These are phyloP conservation scores for Paecilomyces sp. DNA, from an alignment of 2,329 filamentous ascomycete genomes.

Conservation along the genomic window DNA sequence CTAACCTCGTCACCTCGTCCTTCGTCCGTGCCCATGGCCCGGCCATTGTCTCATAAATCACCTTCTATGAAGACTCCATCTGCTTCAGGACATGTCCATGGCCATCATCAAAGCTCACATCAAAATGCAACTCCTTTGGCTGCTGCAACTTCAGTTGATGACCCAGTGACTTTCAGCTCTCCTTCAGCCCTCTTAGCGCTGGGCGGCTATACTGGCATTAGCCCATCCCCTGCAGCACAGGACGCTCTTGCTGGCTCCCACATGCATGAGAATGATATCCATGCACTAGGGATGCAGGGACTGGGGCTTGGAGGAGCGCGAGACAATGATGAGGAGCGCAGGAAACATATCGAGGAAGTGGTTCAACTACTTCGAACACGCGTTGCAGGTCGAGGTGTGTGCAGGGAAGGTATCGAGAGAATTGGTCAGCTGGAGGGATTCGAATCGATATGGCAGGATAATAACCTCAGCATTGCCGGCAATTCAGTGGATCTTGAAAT, in stretches of 20 bases:
- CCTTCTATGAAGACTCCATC: slow-evolving; percentile 39
- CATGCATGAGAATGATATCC: slow-evolving; percentile 33
- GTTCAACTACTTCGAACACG: slow-evolving; percentile 32
- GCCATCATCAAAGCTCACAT: slow-evolving; percentile 31
- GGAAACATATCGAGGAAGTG: slow-evolving; percentile 34
- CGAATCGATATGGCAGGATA: slow-evolving; percentile 41
- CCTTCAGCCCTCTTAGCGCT: slow-evolving; percentile 39
- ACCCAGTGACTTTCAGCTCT: slow-evolving; percentile 37
- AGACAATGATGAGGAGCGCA: slow-evolving; percentile 36
- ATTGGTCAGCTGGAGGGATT: slow-evolving; percentile 37
- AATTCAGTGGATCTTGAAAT: slow-evolving; percentile 42
- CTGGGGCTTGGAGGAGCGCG: slow-evolving; percentile 28
- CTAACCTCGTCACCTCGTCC: slow-evolving; percentile 38
- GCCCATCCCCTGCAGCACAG: slow-evolving; percentile 31
- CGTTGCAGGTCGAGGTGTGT: slow-evolving; percentile 36
- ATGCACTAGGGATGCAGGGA: slow-evolving; percentile 30
- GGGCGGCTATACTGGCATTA: slow-evolving; percentile 35
- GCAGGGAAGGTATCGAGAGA: slow-evolving; percentile 36
- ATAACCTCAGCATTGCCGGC: slow-evolving; percentile 39
- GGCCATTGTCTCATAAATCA: slow-evolving; percentile 37
- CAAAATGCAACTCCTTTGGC: slow-evolving; percentile 39
- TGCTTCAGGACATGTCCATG: slow-evolving; percentile 27
- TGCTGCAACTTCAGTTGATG: slow-evolving; percentile 28
- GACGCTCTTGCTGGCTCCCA: slow-evolving; percentile 27
- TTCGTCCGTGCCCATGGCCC: slow-evolving; percentile 31